These are phyloP conservation scores for Penicillium glabrum DNA, from an alignment of 2,329 filamentous ascomycete genomes.

Conservation along the genomic window DNA sequence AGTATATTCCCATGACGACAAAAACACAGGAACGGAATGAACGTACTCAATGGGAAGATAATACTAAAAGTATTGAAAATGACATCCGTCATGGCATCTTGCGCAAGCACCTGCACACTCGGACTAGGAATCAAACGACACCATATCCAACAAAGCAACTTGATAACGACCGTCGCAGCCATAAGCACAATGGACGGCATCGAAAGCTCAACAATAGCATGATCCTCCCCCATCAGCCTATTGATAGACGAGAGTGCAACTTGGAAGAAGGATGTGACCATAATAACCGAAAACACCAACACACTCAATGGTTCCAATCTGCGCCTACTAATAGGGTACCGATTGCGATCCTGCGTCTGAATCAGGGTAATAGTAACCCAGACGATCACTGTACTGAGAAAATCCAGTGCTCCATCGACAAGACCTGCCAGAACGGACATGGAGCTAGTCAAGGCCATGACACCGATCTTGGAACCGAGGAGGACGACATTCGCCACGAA, in stretches of 20 bases:
- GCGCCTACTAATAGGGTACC: conserved; percentile 63
- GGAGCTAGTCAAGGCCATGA: conserved; percentile 72
- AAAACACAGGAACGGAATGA: neutral
- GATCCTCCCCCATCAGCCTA: conserved; percentile 58
- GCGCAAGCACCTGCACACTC: conserved; percentile 75
- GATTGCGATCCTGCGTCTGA: conserved; percentile 60
- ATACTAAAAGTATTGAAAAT: conserved; percentile 91
- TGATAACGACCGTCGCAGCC: conserved; percentile 77
- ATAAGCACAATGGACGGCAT: conserved; percentile 76
- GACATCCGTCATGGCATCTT: conserved; percentile 72
- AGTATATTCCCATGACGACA: neutral
- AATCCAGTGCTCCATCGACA: conserved; percentile 66
- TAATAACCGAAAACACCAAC: conserved; percentile 65
- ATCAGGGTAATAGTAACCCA: conserved; percentile 61
- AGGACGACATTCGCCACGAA: conserved; percentile 74
- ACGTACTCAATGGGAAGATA: conserved; percentile 69
- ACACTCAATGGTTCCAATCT: conserved; percentile 65
- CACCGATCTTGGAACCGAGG: conserved; percentile 72
- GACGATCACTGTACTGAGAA: conserved; percentile 65
- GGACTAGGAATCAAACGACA: conserved; percentile 83
- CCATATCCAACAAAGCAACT: conserved; percentile 81
- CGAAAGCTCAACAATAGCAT: conserved; percentile 70
- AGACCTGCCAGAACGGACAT: conserved; percentile 65
- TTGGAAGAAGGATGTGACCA: conserved; percentile 66
- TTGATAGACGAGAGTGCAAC: conserved; percentile 61